A percentile compares a stretch with the other conserved stretches of the same genome.
phyloP scores from a whole-genome alignment of 2,329 filamentous ascomycete genomes.

The Simplicillium aogashimaense region DNA sequence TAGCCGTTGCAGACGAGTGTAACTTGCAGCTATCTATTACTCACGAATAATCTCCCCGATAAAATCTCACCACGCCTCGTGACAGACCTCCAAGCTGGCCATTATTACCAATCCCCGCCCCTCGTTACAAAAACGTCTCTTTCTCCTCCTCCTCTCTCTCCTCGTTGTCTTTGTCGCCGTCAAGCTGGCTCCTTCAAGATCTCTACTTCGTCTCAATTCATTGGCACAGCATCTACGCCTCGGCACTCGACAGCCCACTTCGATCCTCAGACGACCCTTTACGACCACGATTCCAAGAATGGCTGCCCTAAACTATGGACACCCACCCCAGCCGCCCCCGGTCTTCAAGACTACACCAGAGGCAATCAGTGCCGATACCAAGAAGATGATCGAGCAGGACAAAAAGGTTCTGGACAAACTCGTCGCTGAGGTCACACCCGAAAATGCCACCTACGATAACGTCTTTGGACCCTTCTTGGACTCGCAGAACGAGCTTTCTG shows the following conservation, averaged over 20 bases:
- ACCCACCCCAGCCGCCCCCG: conserved; percentile 68
- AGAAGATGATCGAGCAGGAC: conserved; percentile 53
- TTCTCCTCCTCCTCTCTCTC: conserved; percentile 35
- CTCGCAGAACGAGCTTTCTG: conserved; percentile 56
- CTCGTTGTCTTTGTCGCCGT: conserved; percentile 47
- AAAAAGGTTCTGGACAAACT: conserved; percentile 58
- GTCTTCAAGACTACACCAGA: conserved; percentile 67
- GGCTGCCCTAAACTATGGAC: conserved; percentile 58
- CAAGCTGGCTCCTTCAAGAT: conserved; percentile 59
- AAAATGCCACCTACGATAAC: conserved; percentile 43
- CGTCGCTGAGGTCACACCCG: conserved; percentile 47
- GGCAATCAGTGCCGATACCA: conserved; percentile 56
- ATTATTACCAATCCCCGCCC: too few relatives aligned
- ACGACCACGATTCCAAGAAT: conserved; percentile 42
- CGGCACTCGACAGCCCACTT: conserved; percentile 18
- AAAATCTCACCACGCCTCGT: too few relatives aligned
- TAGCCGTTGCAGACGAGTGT: background rate
- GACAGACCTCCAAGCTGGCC: too few relatives aligned
- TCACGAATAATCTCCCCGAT: too few relatives aligned
- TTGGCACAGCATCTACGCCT: conserved; percentile 46
- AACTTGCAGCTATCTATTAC: background rate
- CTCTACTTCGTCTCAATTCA: conserved; percentile 46
- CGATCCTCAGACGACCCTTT: conserved; percentile 21
- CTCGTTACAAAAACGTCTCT: conserved; percentile 9
- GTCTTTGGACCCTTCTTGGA: conserved; percentile 57